Conservation (phyloP, 805 yeast species). For the Yarrowia hollandica region DNA sequence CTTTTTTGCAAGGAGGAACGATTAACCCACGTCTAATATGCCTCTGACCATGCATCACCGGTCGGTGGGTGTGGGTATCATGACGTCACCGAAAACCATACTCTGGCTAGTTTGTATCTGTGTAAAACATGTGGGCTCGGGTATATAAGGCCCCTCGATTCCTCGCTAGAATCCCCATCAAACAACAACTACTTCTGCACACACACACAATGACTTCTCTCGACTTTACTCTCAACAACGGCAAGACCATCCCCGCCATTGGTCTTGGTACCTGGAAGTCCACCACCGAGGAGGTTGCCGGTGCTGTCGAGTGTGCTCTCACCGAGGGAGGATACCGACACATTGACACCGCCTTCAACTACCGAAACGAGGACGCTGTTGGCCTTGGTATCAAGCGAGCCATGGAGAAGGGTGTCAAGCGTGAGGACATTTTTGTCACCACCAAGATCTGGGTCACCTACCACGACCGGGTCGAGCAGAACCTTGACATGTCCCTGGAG, state of each 20-base stretch:
- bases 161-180: not conserved
- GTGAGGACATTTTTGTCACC: conserved; percentile 61
- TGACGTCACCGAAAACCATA: conserved; percentile 7
- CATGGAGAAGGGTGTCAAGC: conserved; percentile 46
- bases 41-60: not conserved
- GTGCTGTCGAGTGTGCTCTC: conserved; percentile 51
- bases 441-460: conserved; percentile 58
- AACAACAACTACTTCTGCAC: not conserved
- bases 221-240: conserved; percentile 53
- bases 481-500: conserved; percentile 53
- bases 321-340: conserved; percentile 62
- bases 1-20: no score
- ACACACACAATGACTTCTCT: conserved; percentile 7
- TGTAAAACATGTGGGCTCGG: no score
- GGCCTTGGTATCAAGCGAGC: conserved; percentile 54
- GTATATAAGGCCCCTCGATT: conserved; percentile 2
- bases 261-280: conserved; percentile 71
- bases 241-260: conserved; percentile 62
- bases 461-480: conserved; percentile 46
- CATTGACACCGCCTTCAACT: conserved; percentile 73
- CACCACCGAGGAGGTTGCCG: conserved; percentile 48
- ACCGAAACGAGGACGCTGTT: conserved; percentile 66
- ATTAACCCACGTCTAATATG: not conserved
- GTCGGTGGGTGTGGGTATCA: no score
- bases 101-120: no score